These are phyloP conservation scores for Saccharomycopsis lassenensis DNA, from an alignment of 805 yeast genomes.

Conservation along the genomic window DNA sequence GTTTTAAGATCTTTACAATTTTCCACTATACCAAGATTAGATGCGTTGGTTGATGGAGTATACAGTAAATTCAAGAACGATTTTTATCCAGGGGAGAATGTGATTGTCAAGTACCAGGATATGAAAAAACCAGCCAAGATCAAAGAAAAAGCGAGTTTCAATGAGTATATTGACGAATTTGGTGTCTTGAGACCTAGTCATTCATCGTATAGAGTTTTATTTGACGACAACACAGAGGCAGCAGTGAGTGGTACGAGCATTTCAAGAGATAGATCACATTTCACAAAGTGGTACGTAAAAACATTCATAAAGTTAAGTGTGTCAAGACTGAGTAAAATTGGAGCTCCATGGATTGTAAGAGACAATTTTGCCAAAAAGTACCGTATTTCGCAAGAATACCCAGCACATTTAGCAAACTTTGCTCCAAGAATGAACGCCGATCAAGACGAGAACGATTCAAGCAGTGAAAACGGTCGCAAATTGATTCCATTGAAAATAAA, in stretches of 20 bases:
- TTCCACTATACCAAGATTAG: conserved; percentile 70
- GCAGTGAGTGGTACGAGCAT: conserved; percentile 67
- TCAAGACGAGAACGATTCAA: no score
- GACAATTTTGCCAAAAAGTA: conserved; percentile 61
- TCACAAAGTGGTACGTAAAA: conserved; percentile 83
- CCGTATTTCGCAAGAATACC: conserved; percentile 51
- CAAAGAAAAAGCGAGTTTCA: conserved; percentile 26
- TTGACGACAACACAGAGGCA: conserved; percentile 44
- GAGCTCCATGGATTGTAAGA: conserved; percentile 95
- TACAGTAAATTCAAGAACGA: conserved; percentile 68
- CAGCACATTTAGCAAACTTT: conserved; percentile 35
- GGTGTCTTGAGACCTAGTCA: conserved; percentile 39
- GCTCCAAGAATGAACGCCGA: conserved; percentile 9
- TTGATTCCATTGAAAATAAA: conserved; percentile 2
- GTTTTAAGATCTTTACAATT: conserved; percentile 79
- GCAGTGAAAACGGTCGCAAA: conserved; percentile 4
- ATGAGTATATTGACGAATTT: conserved; percentile 29
- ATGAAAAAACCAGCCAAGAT: conserved; percentile 14
- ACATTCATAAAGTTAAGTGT: conserved; percentile 77
- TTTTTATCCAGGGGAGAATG: conserved; percentile 86
- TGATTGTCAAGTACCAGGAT: conserved; percentile 36
- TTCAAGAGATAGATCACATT: conserved; percentile 71
- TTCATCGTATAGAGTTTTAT: conserved; percentile 61
- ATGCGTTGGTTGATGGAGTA: conserved; percentile 78
- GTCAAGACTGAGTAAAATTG: conserved; percentile 68